phyloP scores from a whole-genome alignment of 2,329 filamentous ascomycete species.

The Pseudocercospora eumusae region DNA sequence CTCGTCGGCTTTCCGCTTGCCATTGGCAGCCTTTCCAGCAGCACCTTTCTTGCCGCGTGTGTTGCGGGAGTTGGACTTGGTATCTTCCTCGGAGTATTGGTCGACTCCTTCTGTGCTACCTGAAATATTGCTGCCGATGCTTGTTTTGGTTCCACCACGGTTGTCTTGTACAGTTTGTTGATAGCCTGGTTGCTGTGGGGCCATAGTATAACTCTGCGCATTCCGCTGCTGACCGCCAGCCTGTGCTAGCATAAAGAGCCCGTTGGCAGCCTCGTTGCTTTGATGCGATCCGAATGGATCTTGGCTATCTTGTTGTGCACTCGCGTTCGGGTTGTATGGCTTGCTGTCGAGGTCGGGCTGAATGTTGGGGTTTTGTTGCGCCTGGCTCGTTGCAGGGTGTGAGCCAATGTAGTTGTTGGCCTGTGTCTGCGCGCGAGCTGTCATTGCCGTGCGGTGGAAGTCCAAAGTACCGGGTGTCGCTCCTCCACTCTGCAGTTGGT shows the following conservation, averaged over 20 bases:
- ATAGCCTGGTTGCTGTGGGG: conserved; percentile 48
- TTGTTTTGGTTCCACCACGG: conserved; percentile 44
- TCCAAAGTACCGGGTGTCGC: conserved; percentile 89
- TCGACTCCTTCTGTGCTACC: conserved; percentile 52
- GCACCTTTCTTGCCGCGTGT: conserved; percentile 67
- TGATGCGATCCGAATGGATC: conserved; percentile 85
- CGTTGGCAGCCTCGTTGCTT: conserved; percentile 89
- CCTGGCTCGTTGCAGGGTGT: conserved; percentile 47
- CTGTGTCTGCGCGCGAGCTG: conserved; percentile 66
- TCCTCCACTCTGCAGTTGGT: conserved; percentile 74
- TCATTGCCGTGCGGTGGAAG: conserved; percentile 90
- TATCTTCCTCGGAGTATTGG: conserved; percentile 69
- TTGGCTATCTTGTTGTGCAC: conserved; percentile 43
- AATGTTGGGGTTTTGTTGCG: conserved; percentile 45
- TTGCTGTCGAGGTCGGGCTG: conserved; percentile 43
- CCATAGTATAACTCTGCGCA: conserved; percentile 51
- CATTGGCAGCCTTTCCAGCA: conserved; percentile 57
- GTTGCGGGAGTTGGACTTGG: conserved; percentile 64
- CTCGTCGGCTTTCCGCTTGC: conserved; percentile 78
- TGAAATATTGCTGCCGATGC: conserved; percentile 62
- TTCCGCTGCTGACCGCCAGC: conserved; percentile 60
- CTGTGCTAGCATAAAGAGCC: conserved; percentile 85
- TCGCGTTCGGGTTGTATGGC: conserved; percentile 56
- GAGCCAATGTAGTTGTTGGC: conserved; percentile 42
- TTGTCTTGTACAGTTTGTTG: conserved; percentile 45